Conservation (phyloP, 2,329 filamentous ascomycete species). For the Apiospora koreana region DNA sequence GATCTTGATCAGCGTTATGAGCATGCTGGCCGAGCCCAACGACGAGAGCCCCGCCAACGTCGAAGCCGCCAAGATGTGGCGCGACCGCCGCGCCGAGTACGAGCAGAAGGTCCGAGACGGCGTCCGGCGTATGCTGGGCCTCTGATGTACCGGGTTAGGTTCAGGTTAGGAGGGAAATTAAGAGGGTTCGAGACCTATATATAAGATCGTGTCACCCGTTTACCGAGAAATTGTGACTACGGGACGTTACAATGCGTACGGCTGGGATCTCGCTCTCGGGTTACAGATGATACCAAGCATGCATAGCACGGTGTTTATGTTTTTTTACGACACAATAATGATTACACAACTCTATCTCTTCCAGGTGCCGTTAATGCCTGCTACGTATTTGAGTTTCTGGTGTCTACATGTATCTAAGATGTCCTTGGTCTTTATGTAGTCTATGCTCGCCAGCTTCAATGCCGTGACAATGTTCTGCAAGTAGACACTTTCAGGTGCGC, state of each 20-base stretch:
- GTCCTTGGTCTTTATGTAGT: not conserved
- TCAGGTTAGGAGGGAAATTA: no score
- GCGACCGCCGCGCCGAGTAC: constrained; percentile 80
- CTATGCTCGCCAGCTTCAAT: not conserved
- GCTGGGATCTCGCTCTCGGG: not conserved
- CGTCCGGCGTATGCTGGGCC: constrained; percentile 75
- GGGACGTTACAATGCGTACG: not conserved
- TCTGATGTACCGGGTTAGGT: constrained; percentile 47
- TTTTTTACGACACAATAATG: constrained; percentile 4
- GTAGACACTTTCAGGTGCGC: not conserved
- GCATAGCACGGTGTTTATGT: constrained; percentile 8
- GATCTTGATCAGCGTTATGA: constrained; percentile 95
- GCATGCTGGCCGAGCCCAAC: constrained; percentile 96
- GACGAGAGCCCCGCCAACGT: constrained; percentile 96
- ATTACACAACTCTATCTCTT: not conserved
- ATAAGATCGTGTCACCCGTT: not conserved
- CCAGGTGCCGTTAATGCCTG: not conserved
- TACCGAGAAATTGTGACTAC: not conserved
- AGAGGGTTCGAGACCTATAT: not conserved
- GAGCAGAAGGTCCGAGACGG: constrained; percentile 82
- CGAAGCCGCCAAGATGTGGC: constrained; percentile 95
- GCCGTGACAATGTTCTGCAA: no score
- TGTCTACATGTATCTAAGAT: not conserved
- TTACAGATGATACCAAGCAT: not conserved
- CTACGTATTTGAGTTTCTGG: not conserved